phyloP scores from a whole-genome alignment of 208 protist genomes.

The Balamuthia mandrillaris region DNA sequence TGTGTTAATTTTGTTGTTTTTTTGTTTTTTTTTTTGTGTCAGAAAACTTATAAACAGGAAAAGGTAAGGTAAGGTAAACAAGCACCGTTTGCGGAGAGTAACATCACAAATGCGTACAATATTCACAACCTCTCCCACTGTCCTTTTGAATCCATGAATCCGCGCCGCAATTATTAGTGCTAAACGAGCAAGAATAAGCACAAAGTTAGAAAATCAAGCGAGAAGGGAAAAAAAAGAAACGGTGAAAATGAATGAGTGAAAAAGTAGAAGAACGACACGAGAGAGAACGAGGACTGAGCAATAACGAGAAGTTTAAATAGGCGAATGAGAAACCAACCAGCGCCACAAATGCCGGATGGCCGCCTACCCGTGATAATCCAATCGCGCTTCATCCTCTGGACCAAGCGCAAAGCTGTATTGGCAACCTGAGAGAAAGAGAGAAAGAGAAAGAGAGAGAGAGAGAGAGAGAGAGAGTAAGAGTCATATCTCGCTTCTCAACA shows the following conservation, averaged over 20 bases:
- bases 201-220: background rate
- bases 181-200: background rate
- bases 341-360: constrained; percentile 77
- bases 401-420: constrained; percentile 70
- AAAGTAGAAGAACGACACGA: too few relatives aligned
- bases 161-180: constrained; percentile 72
- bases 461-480: too few relatives aligned
- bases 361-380: constrained; percentile 76
- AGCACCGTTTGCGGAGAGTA: constrained; percentile 56
- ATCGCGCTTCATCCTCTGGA: constrained; percentile 77
- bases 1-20: background rate
- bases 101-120: constrained; percentile 71
- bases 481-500: too few relatives aligned
- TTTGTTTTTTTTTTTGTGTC: too few relatives aligned
- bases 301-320: too few relatives aligned
- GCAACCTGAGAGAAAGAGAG: too few relatives aligned
- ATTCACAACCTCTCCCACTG: constrained; percentile 65
- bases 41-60: too few relatives aligned
- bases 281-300: too few relatives aligned
- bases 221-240: background rate
- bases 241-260: background rate
- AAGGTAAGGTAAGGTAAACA: background rate
- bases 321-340: constrained; percentile 29
- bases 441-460: too few relatives aligned
- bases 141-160: constrained; percentile 71